Evolutionary conservation across 2,329 filamentous ascomycete species (phyloP), one percentile per base, ranked within the genome.

Genomic region (Pseudopyricularia javanii): DNA sequence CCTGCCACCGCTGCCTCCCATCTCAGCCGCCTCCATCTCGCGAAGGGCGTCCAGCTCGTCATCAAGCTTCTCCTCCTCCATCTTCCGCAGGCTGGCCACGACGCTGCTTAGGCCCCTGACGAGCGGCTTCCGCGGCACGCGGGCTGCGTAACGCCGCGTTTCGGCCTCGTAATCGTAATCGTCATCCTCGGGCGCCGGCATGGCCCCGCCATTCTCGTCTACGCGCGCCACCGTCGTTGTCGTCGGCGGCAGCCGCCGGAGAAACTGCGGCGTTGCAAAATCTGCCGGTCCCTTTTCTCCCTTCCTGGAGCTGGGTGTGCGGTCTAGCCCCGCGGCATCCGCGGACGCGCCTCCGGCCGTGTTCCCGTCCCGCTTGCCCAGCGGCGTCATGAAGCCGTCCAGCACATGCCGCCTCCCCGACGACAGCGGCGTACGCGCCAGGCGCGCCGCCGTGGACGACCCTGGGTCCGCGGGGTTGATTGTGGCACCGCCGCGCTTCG

Each of bases 1-100:
- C n/a, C n/a, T n/a, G n/a, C n/a, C 14, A 56, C 56, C 33, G 33
- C 17, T 35, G 26, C 51, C 47, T 30, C n/a, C 51, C 53, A 59
- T 53, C 60, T 58, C 64, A 35, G 73, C 75, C 28, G 68, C 65
- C 64, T 91, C 86, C 60, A 85, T 70, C 62, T 90, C 87, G n/a
- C 78, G 76, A 62, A 91, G 68, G 2, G 83, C 80, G 7, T 90
- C 86, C 55, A 87, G 69, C 33, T 91, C 86, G 26, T 91, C 86
- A 50, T 88, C 86, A 52, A 84, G 70, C 17, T 72, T 71, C 47
- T 86, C 79, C 51, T 88, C 84, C 63, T 88, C 82, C 53, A 87
- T 74, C 61, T 81, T 82, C 56, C 83, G 75, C 58, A 91, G 70
- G 24, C 79, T 79, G 20, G 84, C 82, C 22, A 91, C 83, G 58